Conservation (phyloP, 1,284 basidiomycete species). For the Melampsora abietis-canadensis region DNA sequence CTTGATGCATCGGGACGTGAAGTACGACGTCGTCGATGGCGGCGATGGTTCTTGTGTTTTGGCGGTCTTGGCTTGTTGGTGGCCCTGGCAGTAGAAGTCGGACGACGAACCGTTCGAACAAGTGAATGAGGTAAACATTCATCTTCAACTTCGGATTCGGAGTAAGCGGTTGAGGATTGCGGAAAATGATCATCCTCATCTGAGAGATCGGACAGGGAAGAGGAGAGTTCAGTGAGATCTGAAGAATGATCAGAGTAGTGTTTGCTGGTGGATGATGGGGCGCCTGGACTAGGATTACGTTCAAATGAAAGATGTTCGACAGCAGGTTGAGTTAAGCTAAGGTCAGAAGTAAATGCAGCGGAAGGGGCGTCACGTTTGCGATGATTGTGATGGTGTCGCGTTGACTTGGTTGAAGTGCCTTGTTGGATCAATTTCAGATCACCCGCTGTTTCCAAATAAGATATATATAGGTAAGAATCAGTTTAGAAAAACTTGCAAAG, state of each 20-base stretch:
- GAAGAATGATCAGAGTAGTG: slow-evolving; percentile 10
- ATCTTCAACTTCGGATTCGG: slow-evolving; percentile 32
- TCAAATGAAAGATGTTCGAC: neutral
- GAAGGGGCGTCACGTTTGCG: slow-evolving; percentile 17
- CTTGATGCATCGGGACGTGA: neutral
- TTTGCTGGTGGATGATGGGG: neutral
- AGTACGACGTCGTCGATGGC: slow-evolving; percentile 5
- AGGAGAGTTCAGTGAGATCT: slow-evolving; percentile 36
- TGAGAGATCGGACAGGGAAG: slow-evolving; percentile 20
- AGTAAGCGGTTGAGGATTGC: slow-evolving; percentile 19
- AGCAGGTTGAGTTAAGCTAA: neutral
- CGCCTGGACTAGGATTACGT: neutral
- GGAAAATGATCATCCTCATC: slow-evolving; percentile 4
- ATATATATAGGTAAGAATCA: neutral
- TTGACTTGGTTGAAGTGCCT: slow-evolving; percentile 7
- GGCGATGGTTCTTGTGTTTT: slow-evolving; percentile 4
- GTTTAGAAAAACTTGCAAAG: neutral
- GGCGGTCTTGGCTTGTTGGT: slow-evolving; percentile 2
- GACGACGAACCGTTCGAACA: slow-evolving; percentile 16
- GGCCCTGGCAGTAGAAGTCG: neutral
- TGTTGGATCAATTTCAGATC: slow-evolving; percentile 37
- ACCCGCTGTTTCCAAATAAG: slow-evolving; percentile 10
- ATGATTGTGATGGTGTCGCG: neutral
- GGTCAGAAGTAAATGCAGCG: slow-evolving; percentile 1
- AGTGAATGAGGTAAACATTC: slow-evolving; percentile 35